phyloP scores from a whole-genome alignment of 345 rosid species.

The Chamaenerion angustifolium region DNA sequence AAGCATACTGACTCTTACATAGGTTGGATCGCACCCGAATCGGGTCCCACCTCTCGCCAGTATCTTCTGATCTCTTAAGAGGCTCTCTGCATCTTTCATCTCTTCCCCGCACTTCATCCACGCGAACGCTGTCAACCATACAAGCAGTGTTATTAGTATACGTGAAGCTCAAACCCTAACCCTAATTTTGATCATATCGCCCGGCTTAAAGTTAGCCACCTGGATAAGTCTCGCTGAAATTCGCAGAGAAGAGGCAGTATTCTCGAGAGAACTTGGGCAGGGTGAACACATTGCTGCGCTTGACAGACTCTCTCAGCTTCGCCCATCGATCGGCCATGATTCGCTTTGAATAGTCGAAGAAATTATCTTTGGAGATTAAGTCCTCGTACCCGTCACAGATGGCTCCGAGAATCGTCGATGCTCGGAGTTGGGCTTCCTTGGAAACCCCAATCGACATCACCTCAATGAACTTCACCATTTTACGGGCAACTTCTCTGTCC shows the following conservation, averaged over 20 bases:
- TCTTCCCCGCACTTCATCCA: conserved; percentile 58
- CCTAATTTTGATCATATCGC: no score
- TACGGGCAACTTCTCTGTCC: conserved; percentile 48
- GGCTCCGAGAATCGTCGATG: conserved; percentile 52
- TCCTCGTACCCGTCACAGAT: conserved; percentile 22
- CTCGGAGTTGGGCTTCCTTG: conserved; percentile 74
- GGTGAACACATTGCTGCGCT: conserved; percentile 25
- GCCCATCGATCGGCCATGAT: conserved; percentile 61
- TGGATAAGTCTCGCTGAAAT: conserved; percentile 31
- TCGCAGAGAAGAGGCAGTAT: conserved; percentile 44
- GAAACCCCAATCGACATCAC: conserved; percentile 66
- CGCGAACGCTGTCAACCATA: conserved; percentile 43
- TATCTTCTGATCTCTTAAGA: conserved; percentile 36
- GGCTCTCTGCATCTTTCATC: conserved; percentile 20
- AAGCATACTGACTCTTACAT: conserved; percentile 59
- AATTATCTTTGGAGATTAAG: conserved; percentile 14
- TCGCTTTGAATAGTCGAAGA: conserved; percentile 35
- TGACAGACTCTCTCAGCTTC: conserved; percentile 33
- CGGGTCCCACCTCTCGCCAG: conserved; percentile 40
- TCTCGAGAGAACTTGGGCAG: conserved; percentile 41
- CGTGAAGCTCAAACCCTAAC: no score
- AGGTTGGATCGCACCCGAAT: conserved; percentile 38
- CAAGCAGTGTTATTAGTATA: no score
- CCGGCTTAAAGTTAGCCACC: no score
- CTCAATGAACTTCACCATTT: conserved; percentile 47